A percentile compares a stretch with the other conserved stretches of the same genome.
Conservation (phyloP, 2,329 filamentous ascomycete species). For the Rugonectria rugulosa region DNA sequence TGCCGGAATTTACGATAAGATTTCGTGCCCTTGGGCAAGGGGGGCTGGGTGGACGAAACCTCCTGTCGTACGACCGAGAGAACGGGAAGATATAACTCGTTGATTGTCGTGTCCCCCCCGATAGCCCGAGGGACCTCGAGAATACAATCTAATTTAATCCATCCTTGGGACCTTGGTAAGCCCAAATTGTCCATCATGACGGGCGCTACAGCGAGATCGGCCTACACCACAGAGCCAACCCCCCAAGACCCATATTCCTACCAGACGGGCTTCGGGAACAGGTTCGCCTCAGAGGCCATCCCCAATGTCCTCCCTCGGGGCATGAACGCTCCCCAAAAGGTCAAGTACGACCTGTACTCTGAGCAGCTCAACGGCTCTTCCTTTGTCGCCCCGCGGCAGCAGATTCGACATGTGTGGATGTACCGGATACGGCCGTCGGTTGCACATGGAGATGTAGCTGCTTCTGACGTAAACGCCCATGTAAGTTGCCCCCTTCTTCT, state of each 20-base stretch:
- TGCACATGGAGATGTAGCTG: slow-evolving; percentile 37
- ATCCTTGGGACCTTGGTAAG: no score
- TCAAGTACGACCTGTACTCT: slow-evolving; percentile 51
- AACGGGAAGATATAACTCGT: no score
- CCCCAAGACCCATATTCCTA: slow-evolving; percentile 56
- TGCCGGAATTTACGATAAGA: neutral
- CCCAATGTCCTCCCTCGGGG: slow-evolving; percentile 53
- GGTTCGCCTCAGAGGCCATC: slow-evolving; percentile 54
- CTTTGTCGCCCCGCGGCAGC: slow-evolving; percentile 41
- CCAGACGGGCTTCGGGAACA: slow-evolving; percentile 64
- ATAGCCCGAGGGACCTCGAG: no score
- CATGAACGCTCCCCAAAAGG: slow-evolving; percentile 54
- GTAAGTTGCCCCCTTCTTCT: slow-evolving; percentile 12
- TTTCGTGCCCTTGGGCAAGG: neutral
- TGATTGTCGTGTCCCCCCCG: no score
- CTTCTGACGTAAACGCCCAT: slow-evolving; percentile 39
- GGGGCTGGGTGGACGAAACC: no score
- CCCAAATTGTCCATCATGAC: slow-evolving; percentile 5
- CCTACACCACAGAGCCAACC: slow-evolving; percentile 30
- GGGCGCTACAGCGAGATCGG: slow-evolving; percentile 29
- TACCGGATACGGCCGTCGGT: slow-evolving; percentile 44
- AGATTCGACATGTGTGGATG: slow-evolving; percentile 44
- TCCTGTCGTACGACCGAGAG: no score
- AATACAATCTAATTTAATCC: no score
- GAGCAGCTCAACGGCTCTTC: slow-evolving; percentile 57